These are phyloP conservation scores for Colletotrichum acutatum DNA, from an alignment of 2,329 filamentous ascomycete species.

Conservation along the genomic window DNA sequence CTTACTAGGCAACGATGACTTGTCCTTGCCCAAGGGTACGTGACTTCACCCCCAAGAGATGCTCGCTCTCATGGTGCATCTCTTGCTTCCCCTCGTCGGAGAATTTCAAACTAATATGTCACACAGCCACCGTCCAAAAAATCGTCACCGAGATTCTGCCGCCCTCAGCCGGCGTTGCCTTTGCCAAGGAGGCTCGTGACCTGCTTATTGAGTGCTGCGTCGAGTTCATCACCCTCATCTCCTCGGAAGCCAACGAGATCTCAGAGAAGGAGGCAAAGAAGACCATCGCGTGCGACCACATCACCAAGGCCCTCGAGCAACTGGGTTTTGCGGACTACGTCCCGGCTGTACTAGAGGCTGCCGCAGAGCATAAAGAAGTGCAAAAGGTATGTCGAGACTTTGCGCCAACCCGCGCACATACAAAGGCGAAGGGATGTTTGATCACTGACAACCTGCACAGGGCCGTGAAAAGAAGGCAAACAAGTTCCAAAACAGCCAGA, in stretches of 20 bases:
- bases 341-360: slow-evolving; percentile 85
- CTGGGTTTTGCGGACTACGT: slow-evolving; percentile 95
- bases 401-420: not conserved
- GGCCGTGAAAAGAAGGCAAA: slow-evolving; percentile 96
- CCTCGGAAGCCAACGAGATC: slow-evolving; percentile 98
- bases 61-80: not conserved
- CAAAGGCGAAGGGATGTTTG: not conserved
- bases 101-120: not conserved
- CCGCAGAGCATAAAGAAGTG: slow-evolving; percentile 90
- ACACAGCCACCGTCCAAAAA: slow-evolving; percentile 75
- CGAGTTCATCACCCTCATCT: slow-evolving; percentile 98
- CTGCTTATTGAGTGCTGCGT: slow-evolving; percentile 98
- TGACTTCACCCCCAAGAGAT: slow-evolving; percentile 5
- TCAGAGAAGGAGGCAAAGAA: slow-evolving; percentile 99
- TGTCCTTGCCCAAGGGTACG: slow-evolving; percentile 73
- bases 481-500: slow-evolving; percentile 94
- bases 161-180: slow-evolving; percentile 78
- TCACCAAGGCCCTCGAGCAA: slow-evolving; percentile 92
- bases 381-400: slow-evolving; percentile 73
- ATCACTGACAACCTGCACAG: slow-evolving; percentile 55
- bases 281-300: slow-evolving; percentile 98
- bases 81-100: not conserved
- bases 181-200: slow-evolving; percentile 95
- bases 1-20: slow-evolving; percentile 67
- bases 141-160: slow-evolving; percentile 96